These are phyloP conservation scores for Herpetospermum pedunculosum DNA, from an alignment of 306 rosid genomes.

Conservation along the genomic window DNA sequence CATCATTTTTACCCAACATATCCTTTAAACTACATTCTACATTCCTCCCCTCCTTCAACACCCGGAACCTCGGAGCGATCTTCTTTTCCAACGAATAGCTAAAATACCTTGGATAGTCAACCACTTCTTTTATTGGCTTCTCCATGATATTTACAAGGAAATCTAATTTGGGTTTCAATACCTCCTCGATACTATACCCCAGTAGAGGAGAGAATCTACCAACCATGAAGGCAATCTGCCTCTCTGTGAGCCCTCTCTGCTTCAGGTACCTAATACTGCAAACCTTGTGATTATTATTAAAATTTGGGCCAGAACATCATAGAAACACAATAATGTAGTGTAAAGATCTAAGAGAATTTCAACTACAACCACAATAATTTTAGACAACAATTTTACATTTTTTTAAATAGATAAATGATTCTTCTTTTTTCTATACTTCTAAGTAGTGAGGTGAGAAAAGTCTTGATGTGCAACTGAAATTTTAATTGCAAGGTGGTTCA, in stretches of 20 bases:
- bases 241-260: constrained; percentile 54
- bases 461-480: background rate
- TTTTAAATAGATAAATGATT: background rate
- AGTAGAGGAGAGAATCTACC: constrained; percentile 71
- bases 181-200: constrained; percentile 71
- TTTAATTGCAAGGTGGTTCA: background rate
- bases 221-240: constrained; percentile 59
- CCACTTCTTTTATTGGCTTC: constrained; percentile 63
- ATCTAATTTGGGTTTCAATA: constrained; percentile 66
- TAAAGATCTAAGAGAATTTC: background rate
- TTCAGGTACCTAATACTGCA: constrained; percentile 56
- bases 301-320: constrained; percentile 3
- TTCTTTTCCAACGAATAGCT: constrained; percentile 86
- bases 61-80: constrained; percentile 77
- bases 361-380: background rate
- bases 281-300: background rate
- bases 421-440: background rate
- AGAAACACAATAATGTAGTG: background rate
- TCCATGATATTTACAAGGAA: constrained; percentile 69
- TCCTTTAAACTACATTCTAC: constrained; percentile 59
- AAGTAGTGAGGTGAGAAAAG: background rate
- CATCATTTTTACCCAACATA: constrained; percentile 75
- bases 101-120: constrained; percentile 73
- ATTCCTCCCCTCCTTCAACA: constrained; percentile 46
- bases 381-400: background rate